A percentile compares a stretch with the other conserved stretches of the same genome.
Evolutionary conservation across 228 moss, liverwort and hornwort genomes (phyloP).

Genomic region (Sphagnum magellanicum): DNA sequence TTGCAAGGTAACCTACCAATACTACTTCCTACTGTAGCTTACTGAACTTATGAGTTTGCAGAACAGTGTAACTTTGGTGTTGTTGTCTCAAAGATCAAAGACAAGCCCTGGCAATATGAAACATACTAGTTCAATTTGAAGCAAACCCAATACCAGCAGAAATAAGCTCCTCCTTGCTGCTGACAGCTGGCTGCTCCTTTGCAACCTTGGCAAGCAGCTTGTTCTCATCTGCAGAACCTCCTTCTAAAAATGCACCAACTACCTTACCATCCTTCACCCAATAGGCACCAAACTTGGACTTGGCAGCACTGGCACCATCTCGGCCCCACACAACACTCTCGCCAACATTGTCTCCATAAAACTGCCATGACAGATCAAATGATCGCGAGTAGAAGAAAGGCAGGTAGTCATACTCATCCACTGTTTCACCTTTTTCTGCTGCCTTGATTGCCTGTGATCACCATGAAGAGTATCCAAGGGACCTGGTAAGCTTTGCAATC

Average conservation of each 20-base stretch:
- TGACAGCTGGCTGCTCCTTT: conserved; percentile 47
- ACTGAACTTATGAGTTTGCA: too few relatives aligned
- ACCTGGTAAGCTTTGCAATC: too few relatives aligned
- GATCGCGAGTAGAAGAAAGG: conserved; percentile 84
- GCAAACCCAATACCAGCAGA: conserved; percentile 26
- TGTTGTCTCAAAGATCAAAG: too few relatives aligned
- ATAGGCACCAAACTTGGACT: conserved; percentile 70
- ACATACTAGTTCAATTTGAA: conserved; percentile 2
- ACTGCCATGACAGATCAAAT: conserved; percentile 77
- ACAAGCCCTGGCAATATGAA: too few relatives aligned
- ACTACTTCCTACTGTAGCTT: too few relatives aligned
- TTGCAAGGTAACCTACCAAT: too few relatives aligned
- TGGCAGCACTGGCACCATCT: conserved; percentile 18
- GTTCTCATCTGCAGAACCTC: conserved; percentile 66
- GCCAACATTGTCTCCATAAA: conserved; percentile 82
- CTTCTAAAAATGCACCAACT: conserved; percentile 65
- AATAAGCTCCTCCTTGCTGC: conserved; percentile 30
- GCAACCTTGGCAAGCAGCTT: conserved; percentile 68
- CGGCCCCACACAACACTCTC: conserved; percentile 42
- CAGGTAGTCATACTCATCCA: conserved; percentile 69
- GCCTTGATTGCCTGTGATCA: conserved; percentile 58
- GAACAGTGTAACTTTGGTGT: too few relatives aligned
- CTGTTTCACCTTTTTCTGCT: conserved; percentile 48
- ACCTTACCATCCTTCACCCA: conserved; percentile 78
- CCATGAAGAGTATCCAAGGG: neutral